phyloP scores from a whole-genome alignment of 2,329 filamentous ascomycete species.

The Cercospora zeina region DNA sequence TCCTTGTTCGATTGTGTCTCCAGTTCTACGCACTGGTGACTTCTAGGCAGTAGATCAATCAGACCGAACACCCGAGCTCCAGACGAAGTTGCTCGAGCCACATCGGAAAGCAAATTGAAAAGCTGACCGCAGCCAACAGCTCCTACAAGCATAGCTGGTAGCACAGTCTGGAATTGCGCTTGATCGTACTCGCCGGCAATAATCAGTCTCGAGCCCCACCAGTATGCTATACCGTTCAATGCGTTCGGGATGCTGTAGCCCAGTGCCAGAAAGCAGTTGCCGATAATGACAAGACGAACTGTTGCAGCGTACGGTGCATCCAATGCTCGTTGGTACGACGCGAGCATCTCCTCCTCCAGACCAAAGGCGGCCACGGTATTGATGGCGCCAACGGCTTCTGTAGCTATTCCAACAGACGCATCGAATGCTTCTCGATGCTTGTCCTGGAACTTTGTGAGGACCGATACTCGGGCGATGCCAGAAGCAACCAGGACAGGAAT shows the following conservation, averaged over 20 bases:
- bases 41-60: background rate
- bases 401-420: constrained; percentile 53
- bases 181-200: constrained; percentile 64
- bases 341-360: constrained; percentile 39
- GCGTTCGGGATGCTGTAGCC: constrained; percentile 59
- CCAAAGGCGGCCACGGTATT: constrained; percentile 38
- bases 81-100: constrained; percentile 5
- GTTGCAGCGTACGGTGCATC: constrained; percentile 2
- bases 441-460: constrained; percentile 60
- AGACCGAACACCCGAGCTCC: constrained; percentile 3
- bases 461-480: constrained; percentile 66
- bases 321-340: constrained; percentile 20
- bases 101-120: constrained; percentile 57
- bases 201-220: constrained; percentile 75
- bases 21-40: background rate
- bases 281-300: background rate
- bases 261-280: constrained; percentile 52
- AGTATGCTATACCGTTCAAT: constrained; percentile 74
- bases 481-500: constrained; percentile 62
- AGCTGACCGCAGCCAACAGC: constrained; percentile 73
- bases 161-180: constrained; percentile 70
- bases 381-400: constrained; percentile 41
- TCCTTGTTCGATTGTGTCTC: background rate
- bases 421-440: constrained; percentile 54
- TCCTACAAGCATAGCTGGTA: constrained; percentile 69